Evolutionary conservation across 768 basidiomycete species (phyloP).

Genomic region (Podaxis mareebaensis): DNA sequence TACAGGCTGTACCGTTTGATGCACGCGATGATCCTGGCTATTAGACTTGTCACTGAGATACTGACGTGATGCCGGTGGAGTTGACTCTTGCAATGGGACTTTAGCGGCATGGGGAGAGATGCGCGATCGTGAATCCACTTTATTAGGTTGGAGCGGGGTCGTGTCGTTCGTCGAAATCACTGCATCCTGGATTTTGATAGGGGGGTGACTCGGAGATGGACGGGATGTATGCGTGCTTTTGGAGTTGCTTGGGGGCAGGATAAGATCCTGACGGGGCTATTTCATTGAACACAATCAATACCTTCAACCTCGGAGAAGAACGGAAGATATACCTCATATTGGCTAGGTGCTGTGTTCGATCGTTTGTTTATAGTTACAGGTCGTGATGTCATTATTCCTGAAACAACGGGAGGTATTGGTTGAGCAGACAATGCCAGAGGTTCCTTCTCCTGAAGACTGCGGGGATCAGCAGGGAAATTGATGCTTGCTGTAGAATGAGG

Average conservation of each 20-base stretch:
- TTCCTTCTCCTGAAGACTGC: background rate
- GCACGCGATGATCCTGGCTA: background rate
- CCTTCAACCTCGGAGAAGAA: background rate
- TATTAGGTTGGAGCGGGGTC: background rate
- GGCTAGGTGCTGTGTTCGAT: background rate
- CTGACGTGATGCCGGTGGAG: background rate
- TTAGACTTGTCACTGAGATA: conserved; percentile 3
- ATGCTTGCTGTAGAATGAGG: background rate
- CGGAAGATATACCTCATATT: background rate
- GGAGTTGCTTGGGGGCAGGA: background rate
- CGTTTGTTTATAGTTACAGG: background rate
- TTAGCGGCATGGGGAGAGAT: background rate
- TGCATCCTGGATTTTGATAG: background rate
- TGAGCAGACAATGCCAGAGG: background rate
- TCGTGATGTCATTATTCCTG: background rate
- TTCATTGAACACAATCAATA: background rate
- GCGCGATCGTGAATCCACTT: background rate
- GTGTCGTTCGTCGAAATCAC: background rate
- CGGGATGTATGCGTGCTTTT: background rate
- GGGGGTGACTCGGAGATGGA: background rate
- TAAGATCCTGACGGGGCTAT: background rate
- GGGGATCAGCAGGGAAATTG: background rate
- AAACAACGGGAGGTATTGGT: background rate
- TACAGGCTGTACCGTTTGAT: background rate
- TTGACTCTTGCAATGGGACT: background rate